Percentiles rank a stretch among this genome's conserved stretches.
Conservation (phyloP, 2,329 filamentous ascomycete species). For the Pseudofabraea citricarpa region DNA sequence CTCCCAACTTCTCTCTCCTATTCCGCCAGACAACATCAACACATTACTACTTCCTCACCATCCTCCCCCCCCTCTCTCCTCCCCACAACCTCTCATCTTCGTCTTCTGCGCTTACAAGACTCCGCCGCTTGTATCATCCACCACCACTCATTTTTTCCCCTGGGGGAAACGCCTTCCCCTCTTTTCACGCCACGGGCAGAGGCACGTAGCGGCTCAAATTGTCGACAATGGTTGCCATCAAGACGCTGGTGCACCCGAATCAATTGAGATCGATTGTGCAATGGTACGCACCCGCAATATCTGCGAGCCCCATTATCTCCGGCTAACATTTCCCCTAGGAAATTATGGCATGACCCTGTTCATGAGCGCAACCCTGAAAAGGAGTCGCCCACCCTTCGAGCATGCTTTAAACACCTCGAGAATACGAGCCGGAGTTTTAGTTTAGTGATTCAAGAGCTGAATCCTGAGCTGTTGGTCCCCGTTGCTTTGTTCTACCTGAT, state of each 20-base stretch:
- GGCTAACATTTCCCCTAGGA: slow-evolving; percentile 52
- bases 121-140: not conserved
- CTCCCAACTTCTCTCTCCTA: not conserved
- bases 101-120: slow-evolving; percentile 6
- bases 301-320: not conserved
- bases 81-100: not conserved
- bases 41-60: no score
- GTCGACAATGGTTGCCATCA: slow-evolving; percentile 47
- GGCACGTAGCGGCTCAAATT: no score
- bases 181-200: no score
- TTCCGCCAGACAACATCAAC: not conserved
- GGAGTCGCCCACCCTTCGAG: slow-evolving; percentile 67
- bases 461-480: slow-evolving; percentile 87
- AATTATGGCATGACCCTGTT: slow-evolving; percentile 93
- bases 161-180: no score
- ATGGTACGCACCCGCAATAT: slow-evolving; percentile 65
- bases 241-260: slow-evolving; percentile 63
- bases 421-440: slow-evolving; percentile 90
- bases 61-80: not conserved
- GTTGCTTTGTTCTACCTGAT: slow-evolving; percentile 90
- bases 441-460: slow-evolving; percentile 90
- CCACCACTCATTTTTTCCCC: no score
- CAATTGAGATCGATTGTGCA: slow-evolving; percentile 81
- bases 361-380: slow-evolving; percentile 74
- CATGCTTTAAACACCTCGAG: slow-evolving; percentile 84